Evolutionary conservation across 75 land plant genomes (phyloP).

Genomic region (Sequoiadendron giganteum): DNA sequence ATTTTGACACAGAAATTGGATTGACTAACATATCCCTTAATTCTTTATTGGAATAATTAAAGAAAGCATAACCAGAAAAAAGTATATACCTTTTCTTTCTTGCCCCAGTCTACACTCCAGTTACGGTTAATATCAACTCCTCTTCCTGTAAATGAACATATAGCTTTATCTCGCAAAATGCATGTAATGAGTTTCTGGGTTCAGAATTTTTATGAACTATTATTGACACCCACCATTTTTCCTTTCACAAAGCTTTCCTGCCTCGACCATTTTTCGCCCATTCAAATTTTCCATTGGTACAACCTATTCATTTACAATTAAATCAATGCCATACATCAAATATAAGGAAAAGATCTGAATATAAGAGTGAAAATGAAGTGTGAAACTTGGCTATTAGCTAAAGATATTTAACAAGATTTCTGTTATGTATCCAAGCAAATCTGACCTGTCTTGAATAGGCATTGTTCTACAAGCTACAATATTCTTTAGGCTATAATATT

Average conservation of each 20-base stretch:
- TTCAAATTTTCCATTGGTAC: constrained; percentile 97
- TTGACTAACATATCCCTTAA: constrained; percentile 5
- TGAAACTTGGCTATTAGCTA: background rate
- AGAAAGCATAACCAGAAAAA: background rate
- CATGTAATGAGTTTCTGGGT: background rate
- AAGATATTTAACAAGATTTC: background rate
- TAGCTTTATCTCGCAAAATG: constrained; percentile 5
- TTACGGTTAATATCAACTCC: constrained; percentile 98
- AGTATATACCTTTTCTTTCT: constrained; percentile 78
- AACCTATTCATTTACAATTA: constrained; percentile 37
- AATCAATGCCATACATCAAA: background rate
- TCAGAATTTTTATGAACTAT: background rate
- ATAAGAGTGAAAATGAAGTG: background rate
- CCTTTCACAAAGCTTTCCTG: constrained; percentile 89
- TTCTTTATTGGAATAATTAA: constrained; percentile 1
- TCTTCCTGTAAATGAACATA: constrained; percentile 54
- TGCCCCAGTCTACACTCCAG: constrained; percentile 99
- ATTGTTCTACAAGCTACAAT: background rate
- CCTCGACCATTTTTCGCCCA: constrained; percentile 93
- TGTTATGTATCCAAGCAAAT: background rate
- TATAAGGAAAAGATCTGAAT: background rate
- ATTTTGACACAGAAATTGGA: background rate
- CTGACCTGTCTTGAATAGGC: background rate
- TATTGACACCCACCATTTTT: constrained; percentile 67
- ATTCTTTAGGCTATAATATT: background rate